These are phyloP conservation scores for Dipsacomyces acuminosporus DNA, from an alignment of 371 early-diverging fungal species.

Conservation along the genomic window DNA sequence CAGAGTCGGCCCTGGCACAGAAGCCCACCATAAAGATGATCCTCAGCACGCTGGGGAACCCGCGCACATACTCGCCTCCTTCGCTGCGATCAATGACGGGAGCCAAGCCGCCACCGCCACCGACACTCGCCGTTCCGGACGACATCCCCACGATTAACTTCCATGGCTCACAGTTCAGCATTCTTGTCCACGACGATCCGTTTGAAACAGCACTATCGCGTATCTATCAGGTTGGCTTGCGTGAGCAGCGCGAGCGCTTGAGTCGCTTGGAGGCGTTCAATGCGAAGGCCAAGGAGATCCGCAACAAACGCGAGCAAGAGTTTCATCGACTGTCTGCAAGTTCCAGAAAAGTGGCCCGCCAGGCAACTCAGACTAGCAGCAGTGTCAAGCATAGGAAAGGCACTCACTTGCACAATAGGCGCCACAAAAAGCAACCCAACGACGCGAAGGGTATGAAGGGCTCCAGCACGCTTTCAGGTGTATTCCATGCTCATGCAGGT, in stretches of 20 bases:
- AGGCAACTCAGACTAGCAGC: too few species aligned
- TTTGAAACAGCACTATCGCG: constrained; percentile 47
- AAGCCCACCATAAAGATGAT: constrained; percentile 23
- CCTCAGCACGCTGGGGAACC: constrained; percentile 26
- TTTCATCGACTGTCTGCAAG: not conserved
- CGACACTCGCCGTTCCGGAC: constrained; percentile 31
- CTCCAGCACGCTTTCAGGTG: constrained; percentile 10
- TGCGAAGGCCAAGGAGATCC: constrained; percentile 36
- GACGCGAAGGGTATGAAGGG: not conserved
- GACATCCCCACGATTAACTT: constrained; percentile 44
- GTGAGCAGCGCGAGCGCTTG: constrained; percentile 47
- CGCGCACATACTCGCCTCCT: constrained; percentile 35
- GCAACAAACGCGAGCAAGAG: constrained; percentile 17
- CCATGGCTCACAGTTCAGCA: constrained; percentile 37
- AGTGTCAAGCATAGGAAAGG: too few species aligned
- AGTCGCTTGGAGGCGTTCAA: constrained; percentile 46
- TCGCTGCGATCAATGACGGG: constrained; percentile 27
- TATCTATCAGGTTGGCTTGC: constrained; percentile 45
- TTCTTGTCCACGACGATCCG: constrained; percentile 49
- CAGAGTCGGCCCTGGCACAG: constrained; percentile 8
- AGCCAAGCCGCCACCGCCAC: constrained; percentile 17
- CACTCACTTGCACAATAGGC: not conserved
- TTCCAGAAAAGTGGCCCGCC: too few species aligned
- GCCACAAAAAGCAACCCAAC: too few species aligned
- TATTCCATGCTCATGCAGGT: too few species aligned